A percentile compares a stretch with the other conserved stretches of the same genome.
Evolutionary conservation across 2,329 filamentous ascomycete species (phyloP).

Genomic region (Pezizomycotina sp.): DNA sequence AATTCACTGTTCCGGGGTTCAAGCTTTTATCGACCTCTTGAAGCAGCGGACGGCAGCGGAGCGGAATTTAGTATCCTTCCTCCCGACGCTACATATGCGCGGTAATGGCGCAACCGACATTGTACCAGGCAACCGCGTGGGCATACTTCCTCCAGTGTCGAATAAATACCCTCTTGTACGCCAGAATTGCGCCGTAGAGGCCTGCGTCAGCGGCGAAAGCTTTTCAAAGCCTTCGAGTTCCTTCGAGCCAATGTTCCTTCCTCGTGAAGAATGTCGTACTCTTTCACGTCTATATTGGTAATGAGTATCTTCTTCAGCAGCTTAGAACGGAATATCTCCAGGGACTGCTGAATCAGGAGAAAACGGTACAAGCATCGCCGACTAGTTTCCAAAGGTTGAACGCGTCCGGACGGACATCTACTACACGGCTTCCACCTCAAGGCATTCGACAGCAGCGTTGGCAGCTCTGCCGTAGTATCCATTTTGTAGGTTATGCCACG

Average conservation of each 20-base stretch:
- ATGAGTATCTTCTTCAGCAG: conserved; percentile 44
- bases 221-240: conserved; percentile 25
- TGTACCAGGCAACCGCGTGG: conserved; percentile 92
- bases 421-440: conserved; percentile 48
- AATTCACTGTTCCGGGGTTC: conserved; percentile 91
- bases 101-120: conserved; percentile 83
- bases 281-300: conserved; percentile 36
- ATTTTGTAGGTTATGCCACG: conserved; percentile 58
- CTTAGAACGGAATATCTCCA: conserved; percentile 44
- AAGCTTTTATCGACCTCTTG: conserved; percentile 85
- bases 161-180: conserved; percentile 74
- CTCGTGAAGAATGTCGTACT: conserved; percentile 48
- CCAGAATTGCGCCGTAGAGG: conserved; percentile 58
- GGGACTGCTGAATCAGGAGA: conserved; percentile 57
- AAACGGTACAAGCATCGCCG: conserved; percentile 73
- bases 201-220: conserved; percentile 38
- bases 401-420: conserved; percentile 44
- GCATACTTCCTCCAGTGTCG: conserved; percentile 62
- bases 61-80: conserved; percentile 50
- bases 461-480: conserved; percentile 75
- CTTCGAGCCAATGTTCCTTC: conserved; percentile 45
- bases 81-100: conserved; percentile 61
- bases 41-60: conserved; percentile 77
- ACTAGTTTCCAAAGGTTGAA: conserved; percentile 95
- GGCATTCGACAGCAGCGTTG: conserved; percentile 50